Conservation (phyloP, 352 stramenopile genomes). For the Pythium pyrilobum region DNA sequence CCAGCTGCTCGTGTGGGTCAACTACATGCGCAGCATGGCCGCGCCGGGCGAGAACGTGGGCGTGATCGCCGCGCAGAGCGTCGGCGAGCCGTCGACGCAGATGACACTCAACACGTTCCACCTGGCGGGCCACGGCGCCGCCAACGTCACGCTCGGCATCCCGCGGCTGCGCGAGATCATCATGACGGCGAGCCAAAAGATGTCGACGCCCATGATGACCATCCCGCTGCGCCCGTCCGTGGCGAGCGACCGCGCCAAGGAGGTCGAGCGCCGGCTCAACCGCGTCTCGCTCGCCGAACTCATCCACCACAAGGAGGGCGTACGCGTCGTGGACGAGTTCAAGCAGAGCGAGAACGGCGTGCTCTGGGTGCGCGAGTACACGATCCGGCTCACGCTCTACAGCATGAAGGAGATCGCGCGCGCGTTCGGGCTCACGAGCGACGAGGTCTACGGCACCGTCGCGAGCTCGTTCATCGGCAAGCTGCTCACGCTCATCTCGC, state of each 20-base stretch:
- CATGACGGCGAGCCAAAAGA: slow-evolving; percentile 98
- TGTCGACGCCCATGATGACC: slow-evolving; percentile 98
- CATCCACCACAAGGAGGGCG: slow-evolving; percentile 88
- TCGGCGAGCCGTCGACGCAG: slow-evolving; percentile 99
- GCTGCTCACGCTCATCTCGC: slow-evolving; percentile 92
- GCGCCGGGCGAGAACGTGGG: slow-evolving; percentile 98
- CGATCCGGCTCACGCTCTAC: slow-evolving; percentile 94
- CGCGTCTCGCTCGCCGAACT: slow-evolving; percentile 93
- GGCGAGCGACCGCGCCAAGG: slow-evolving; percentile 42
- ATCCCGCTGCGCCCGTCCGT: slow-evolving; percentile 88
- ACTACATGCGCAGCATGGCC: slow-evolving; percentile 96
- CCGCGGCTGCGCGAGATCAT: slow-evolving; percentile 99
- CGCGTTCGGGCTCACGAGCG: slow-evolving; percentile 93
- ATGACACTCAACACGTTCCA: slow-evolving; percentile 99
- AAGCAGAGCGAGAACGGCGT: slow-evolving; percentile 84
- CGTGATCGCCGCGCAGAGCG: slow-evolving; percentile 96
- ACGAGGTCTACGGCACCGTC: slow-evolving; percentile 90
- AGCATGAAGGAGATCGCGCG: slow-evolving; percentile 92
- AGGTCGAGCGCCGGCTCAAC: slow-evolving; percentile 88
- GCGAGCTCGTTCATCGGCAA: slow-evolving; percentile 89
- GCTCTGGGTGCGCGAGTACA: slow-evolving; percentile 96
- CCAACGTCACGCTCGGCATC: slow-evolving; percentile 99
- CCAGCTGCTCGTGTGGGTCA: slow-evolving; percentile 96
- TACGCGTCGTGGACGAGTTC: slow-evolving; percentile 92
- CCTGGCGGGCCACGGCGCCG: slow-evolving; percentile 97